Evolutionary conservation across 163 green algal genomes (phyloP), one percentile per base, ranked within the genome.

Genomic region (Prototheca cutis): DNA sequence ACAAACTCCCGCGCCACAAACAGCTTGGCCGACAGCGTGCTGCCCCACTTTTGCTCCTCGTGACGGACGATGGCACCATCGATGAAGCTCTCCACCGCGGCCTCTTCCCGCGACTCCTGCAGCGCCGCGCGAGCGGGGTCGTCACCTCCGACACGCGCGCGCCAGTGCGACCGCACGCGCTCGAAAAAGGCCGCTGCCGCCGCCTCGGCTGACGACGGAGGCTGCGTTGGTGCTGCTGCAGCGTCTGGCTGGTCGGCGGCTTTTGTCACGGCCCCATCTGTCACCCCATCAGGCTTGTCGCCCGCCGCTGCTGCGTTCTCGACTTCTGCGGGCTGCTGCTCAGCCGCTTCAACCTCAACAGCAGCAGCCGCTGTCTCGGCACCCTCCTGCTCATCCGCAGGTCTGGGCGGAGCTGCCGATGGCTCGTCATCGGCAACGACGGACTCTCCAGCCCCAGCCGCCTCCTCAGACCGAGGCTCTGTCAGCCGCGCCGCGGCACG

Each of bases 1-100:
- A 97, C 90, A 80, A 93, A 97, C 42, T 94, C 85, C 49, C 80
- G 84, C 21, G 72, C 90, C 51, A 95, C 74, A 63, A 97, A 97
- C 61, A 96, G 73, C 77, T 97, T 97, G 59, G 70, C 79, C 70
- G 80, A 93, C 31, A 95, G 68, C 51, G 81, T 88, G 72, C 80
- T 89, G 48, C 84, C 85, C 84, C 87, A 97, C 87, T 95, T 95
- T 40, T 89, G 88, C 19, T 95, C 88, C 3, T 82, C 79, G 29
- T 90, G 74, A 68, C 78, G 76, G 31, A 84, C 61, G 48, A 97
- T 74, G 58, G 95, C 84, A 2, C 67, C 65, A 49, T 96, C 87
- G 3, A 95, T 65, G 62, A 79, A 94, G n/a, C 79, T 70, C 6
- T 87, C 74, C 21, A 95, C 48, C 18, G 64, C 66, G 47, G 82